Percentiles rank a stretch among this genome's conserved stretches.
These are phyloP conservation scores for Cyclotella cryptica DNA, from an alignment of 108 stramenopile genomes.

Conservation along the genomic window DNA sequence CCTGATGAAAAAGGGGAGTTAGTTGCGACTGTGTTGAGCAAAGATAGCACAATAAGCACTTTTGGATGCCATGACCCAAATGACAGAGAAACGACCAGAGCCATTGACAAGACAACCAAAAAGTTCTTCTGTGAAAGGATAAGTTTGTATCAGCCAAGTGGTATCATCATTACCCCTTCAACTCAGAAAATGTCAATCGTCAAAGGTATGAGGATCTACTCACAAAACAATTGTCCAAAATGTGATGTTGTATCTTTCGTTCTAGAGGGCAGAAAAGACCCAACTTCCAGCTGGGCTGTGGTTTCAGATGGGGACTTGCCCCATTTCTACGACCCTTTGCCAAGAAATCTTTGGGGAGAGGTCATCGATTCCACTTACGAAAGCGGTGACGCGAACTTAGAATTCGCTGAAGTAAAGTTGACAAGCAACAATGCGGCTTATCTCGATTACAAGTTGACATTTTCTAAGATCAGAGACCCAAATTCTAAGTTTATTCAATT, in stretches of 20 bases:
- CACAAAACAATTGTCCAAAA: constrained; percentile 35
- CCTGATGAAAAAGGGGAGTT: neutral
- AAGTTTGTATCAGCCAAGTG: neutral
- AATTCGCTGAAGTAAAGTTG: constrained; percentile 13
- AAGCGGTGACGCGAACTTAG: constrained; percentile 17
- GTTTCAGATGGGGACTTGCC: constrained; percentile 16
- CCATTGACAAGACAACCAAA: constrained; percentile 25
- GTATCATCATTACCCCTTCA: constrained; percentile 19
- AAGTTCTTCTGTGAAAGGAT: constrained; percentile 30
- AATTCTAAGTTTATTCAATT: constrained; percentile 14
- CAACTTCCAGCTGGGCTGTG: constrained; percentile 20
- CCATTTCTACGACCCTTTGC: constrained; percentile 3
- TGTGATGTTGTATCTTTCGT: constrained; percentile 38
- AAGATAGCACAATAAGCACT: constrained; percentile 1
- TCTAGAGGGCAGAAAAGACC: constrained; percentile 29
- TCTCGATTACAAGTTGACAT: constrained; percentile 29
- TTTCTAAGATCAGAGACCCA: constrained; percentile 8
- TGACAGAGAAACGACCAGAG: constrained; percentile 7
- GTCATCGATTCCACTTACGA: constrained; percentile 31
- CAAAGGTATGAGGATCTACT: constrained; percentile 32
- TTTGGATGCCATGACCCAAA: constrained; percentile 24
- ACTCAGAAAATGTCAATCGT: constrained; percentile 15
- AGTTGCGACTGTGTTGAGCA: constrained; percentile 9
- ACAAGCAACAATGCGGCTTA: constrained; percentile 25
- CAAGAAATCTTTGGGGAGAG: constrained; percentile 19